These are phyloP conservation scores for Kalaharituber pfeilii DNA, from an alignment of 2,329 filamentous ascomycete genomes.

Conservation along the genomic window DNA sequence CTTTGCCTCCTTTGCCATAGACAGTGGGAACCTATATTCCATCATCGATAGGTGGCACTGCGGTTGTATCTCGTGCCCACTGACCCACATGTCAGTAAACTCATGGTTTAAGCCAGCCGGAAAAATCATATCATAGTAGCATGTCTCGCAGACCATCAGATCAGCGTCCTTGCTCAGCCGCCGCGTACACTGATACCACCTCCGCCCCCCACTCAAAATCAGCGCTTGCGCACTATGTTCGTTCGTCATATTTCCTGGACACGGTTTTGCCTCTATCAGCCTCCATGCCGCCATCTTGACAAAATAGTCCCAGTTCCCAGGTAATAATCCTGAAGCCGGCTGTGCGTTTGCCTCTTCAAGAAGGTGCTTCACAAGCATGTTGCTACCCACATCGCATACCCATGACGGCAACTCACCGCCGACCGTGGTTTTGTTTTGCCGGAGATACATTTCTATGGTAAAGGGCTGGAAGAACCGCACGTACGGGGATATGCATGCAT, in stretches of 20 bases:
- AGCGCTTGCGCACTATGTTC: background rate
- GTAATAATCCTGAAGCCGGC: background rate
- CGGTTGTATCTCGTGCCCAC: background rate
- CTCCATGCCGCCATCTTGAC: background rate
- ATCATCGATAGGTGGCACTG: background rate
- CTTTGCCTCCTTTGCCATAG: background rate
- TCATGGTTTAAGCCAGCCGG: background rate
- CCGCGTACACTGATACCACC: background rate
- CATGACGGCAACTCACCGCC: background rate
- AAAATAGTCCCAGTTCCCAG: background rate
- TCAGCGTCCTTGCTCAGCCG: background rate
- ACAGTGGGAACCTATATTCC: background rate
- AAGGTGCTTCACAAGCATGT: background rate
- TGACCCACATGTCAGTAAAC: background rate
- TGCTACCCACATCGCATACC: conserved; percentile 1
- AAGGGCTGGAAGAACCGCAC: background rate
- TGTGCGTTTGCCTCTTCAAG: background rate
- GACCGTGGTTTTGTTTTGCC: background rate
- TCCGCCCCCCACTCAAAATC: background rate
- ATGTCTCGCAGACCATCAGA: background rate
- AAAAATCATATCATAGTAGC: background rate
- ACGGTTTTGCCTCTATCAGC: background rate
- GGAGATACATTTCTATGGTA: background rate
- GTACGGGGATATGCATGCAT: background rate
- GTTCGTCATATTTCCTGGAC: background rate